Evolutionary conservation across 805 yeast genomes (phyloP), one percentile per base, ranked within the genome.

Genomic region (Candida railenensis): DNA sequence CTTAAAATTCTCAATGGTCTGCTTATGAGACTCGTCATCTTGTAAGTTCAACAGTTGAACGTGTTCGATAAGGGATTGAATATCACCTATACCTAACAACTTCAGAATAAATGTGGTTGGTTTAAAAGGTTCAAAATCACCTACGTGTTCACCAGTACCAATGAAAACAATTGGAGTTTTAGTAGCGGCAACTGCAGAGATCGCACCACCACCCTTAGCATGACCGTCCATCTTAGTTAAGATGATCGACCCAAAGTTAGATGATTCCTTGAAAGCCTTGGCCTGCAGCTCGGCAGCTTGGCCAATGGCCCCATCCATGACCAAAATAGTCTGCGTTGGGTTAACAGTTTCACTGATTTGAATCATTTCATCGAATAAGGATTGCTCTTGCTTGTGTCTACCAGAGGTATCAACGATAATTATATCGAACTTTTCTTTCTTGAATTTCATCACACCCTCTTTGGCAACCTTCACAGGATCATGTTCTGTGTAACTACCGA

Each of bases 141-240:
- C 87, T 33, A 91, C 87, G 61, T 94, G 99, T 66, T 92, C 99
- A 62, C 99, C 99, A 2, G 98, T 92, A 80, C 99, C 99, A 49
- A 92, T 94, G 61, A 92, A 92, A 7, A 87, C 88, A 55, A 92
- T 86, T 5, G 99, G 99, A 0, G 98, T 94, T 46, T 87, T 78
- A 2, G 98, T 92, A 2, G 97, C 94, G 2, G 99, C 99, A 45
- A 92, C 97, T 0, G 99, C 99, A 34, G 97, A 89, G 45, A 92
- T 91, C 25, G 99, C 99, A 75, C 99, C 99, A 71, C 99, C 99
- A 65, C 99, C 99, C 69, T 87, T 92, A 34, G 98, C 99, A 60
- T 94, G 97, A 44, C 98, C 98, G 68, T 92, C 99, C 95, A 92
- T 83, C 66, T 92, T 92, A 19, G 99, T 92, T 61, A 92, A 77